Percentiles rank a stretch among this genome's conserved stretches.
Evolutionary conservation across 2,329 filamentous ascomycete genomes (phyloP).

Genomic region (Fusarium sp.): DNA sequence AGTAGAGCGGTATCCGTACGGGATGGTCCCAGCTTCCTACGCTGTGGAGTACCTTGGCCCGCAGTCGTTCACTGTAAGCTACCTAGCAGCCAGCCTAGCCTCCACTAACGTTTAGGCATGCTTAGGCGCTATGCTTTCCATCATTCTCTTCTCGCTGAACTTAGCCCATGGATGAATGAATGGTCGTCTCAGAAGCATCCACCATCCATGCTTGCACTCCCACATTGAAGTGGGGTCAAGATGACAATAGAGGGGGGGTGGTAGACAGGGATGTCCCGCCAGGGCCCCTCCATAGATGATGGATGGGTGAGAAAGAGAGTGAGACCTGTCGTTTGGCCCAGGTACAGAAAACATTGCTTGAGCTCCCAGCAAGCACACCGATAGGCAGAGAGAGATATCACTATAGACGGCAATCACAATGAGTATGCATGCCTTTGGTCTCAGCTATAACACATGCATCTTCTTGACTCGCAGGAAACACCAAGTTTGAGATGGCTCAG

Average conservation of each 20-base stretch:
- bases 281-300: not conserved
- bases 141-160: not conserved
- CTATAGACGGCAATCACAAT: conserved; percentile 1
- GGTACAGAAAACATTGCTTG: not conserved
- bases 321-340: conserved; percentile 9
- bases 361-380: not conserved
- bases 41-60: conserved; percentile 29
- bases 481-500: conserved; percentile 36
- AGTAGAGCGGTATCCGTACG: conserved; percentile 37
- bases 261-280: conserved; percentile 27
- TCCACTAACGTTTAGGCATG: conserved; percentile 17
- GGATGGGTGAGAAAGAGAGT: not conserved
- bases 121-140: not conserved
- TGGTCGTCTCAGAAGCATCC: conserved; percentile 18
- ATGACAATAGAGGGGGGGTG: conserved; percentile 40
- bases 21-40: conserved; percentile 34
- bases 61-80: conserved; percentile 27
- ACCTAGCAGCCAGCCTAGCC: conserved; percentile 7
- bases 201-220: conserved; percentile 17
- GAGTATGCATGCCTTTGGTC: not conserved
- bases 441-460: not conserved
- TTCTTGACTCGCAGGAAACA: not conserved
- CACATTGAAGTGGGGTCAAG: conserved; percentile 39
- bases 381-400: not conserved
- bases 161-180: conserved; percentile 12